These are phyloP conservation scores for Globisporangium recalcitrans DNA, from an alignment of 352 stramenopile genomes.

Conservation along the genomic window DNA sequence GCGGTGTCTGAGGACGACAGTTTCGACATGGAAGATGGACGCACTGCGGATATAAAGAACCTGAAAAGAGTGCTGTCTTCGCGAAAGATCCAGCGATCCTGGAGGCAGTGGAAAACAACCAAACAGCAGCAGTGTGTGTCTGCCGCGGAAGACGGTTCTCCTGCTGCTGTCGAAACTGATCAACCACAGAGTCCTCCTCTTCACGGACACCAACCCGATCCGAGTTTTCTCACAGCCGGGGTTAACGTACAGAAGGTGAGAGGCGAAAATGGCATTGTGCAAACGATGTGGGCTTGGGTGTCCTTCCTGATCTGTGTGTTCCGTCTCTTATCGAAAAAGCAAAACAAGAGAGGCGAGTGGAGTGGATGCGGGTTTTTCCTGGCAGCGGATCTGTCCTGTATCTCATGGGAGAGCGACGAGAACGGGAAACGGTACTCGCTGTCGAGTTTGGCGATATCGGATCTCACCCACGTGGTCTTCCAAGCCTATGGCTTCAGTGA, in stretches of 20 bases:
- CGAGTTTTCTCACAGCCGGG: neutral
- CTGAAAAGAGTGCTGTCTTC: conserved; percentile 4
- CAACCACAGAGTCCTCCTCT: neutral
- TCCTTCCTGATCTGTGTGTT: too few relatives aligned
- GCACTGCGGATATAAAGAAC: neutral
- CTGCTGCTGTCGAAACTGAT: neutral
- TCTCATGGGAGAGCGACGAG: conserved; percentile 15
- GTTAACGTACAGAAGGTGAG: conserved; percentile 12
- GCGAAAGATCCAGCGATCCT: conserved; percentile 18
- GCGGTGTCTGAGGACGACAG: neutral
- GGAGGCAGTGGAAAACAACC: conserved; percentile 11
- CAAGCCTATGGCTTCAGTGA: conserved; percentile 7
- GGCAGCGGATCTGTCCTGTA: neutral
- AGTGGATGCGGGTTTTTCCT: conserved; percentile 9
- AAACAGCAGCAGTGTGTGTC: neutral
- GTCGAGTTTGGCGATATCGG: conserved; percentile 15
- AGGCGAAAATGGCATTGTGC: too few relatives aligned
- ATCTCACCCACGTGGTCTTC: conserved; percentile 14
- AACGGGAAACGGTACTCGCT: conserved; percentile 12
- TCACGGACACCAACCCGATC: neutral
- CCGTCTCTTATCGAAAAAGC: too few relatives aligned
- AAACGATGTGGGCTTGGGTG: too few relatives aligned
- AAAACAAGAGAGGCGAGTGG: conserved; percentile 11
- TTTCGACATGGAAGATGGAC: neutral
- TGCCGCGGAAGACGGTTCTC: neutral